Evolutionary conservation across 164 flowering plant genomes (phyloP).

Genomic region (Houttuynia cordata): DNA sequence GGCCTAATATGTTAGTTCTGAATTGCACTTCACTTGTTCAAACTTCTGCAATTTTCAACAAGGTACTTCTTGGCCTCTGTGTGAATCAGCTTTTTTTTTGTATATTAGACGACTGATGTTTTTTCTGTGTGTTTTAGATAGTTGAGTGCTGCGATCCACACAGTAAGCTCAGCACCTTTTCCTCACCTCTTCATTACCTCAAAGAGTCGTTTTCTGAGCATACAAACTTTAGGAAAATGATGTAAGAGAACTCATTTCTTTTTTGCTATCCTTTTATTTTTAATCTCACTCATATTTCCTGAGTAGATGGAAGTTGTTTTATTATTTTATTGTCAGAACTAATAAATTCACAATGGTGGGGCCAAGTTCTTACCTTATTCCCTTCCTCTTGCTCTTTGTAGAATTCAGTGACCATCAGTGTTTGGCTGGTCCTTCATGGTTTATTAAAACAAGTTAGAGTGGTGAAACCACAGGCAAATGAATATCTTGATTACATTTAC

Average conservation of each 20-base stretch:
- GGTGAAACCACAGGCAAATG: too few relatives aligned
- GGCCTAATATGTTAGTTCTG: conserved; percentile 47
- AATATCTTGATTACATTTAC: too few relatives aligned
- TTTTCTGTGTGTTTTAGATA: conserved; percentile 29
- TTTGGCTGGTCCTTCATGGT: too few relatives aligned
- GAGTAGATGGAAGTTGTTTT: not conserved
- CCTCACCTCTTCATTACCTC: conserved; percentile 44
- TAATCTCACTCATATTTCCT: not conserved
- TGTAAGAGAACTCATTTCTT: conserved; percentile 29
- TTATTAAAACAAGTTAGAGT: too few relatives aligned
- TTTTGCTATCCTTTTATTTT: not conserved
- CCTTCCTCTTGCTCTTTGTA: too few relatives aligned
- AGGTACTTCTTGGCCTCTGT: conserved; percentile 29
- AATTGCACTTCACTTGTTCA: conserved; percentile 66
- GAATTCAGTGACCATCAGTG: too few relatives aligned
- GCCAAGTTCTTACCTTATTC: too few relatives aligned
- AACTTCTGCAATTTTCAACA: conserved; percentile 61
- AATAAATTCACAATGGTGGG: too few relatives aligned
- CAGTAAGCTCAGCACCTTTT: conserved; percentile 28
- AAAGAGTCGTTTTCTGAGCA: conserved; percentile 44
- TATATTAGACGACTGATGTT: conserved; percentile 2
- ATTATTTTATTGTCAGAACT: not conserved
- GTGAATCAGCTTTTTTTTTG: not conserved
- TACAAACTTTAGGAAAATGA: conserved; percentile 37
- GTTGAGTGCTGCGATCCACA: conserved; percentile 23